phyloP scores from a whole-genome alignment of 306 rosid species.

The Mucuna pruriens region DNA sequence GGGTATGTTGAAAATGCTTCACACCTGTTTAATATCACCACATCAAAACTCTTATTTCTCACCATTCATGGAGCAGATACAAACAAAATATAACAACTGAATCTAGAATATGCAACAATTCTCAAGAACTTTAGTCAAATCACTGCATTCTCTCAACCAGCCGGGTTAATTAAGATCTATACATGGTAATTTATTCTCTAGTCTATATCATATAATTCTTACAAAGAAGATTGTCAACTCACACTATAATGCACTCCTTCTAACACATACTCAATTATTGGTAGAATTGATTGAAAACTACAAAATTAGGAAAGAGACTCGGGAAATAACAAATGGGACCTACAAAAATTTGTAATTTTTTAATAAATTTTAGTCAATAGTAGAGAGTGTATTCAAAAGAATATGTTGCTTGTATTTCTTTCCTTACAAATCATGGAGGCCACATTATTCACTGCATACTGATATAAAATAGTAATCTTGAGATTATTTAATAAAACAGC shows the following conservation, averaged over 20 bases:
- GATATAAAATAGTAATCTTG: background rate
- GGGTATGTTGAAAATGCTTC: slow-evolving; percentile 97
- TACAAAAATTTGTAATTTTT: no score
- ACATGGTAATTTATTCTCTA: background rate
- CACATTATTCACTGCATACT: background rate
- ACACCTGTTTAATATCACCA: slow-evolving; percentile 58
- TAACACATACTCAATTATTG: no score
- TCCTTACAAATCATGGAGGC: background rate
- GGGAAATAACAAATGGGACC: no score
- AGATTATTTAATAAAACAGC: background rate
- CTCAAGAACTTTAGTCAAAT: background rate
- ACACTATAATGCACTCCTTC: no score
- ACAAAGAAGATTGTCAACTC: no score
- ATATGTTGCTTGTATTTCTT: no score
- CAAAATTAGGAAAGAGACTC: no score
- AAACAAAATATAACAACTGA: background rate
- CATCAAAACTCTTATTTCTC: slow-evolving; percentile 25
- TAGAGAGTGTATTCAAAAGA: no score
- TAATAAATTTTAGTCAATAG: no score
- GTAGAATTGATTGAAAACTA: no score
- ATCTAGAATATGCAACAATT: background rate
- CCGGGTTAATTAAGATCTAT: background rate
- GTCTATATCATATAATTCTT: background rate
- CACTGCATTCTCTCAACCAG: background rate
- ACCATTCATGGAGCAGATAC: slow-evolving; percentile 13